Base-by-base conservation (phyloP, 768 basidiomycete species). In the Xerocomellus chrysenteron region DNA sequence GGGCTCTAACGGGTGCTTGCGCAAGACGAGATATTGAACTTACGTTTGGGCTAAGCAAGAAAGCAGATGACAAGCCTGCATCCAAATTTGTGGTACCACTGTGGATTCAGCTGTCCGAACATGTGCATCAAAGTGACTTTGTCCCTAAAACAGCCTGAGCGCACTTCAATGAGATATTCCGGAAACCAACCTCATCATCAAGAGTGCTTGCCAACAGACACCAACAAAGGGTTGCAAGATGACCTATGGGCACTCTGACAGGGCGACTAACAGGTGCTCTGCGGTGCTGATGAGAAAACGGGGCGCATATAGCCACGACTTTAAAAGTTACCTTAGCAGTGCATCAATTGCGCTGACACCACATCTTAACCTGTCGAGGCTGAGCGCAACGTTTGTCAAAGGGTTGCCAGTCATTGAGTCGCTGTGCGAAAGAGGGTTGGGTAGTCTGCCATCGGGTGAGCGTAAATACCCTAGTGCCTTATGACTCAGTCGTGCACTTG, bases 181-280 rank as follows among this genome's bases (percentile, higher is more conserved):
- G 39, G 33, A 55, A 51, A 54, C 56, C 50, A 57, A 80, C 81
- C 65, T 75, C 72, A 19, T 81, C 82, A 11, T 85, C 80, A 17
- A 50, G 62, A 11, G 78, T 76, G 41, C 72, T 82, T 68, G 66
- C 72, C 65, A 85, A 63, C 17, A 92, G 73, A 10, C 80, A 76
- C 26, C 74, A 65, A 26, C 78, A 75, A 33, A 92, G 79, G 43
- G 79, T 77, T 13, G 80, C 75, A 17, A 92, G 62, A 39, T 75
- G 66, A 5, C 89, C 91, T n/a, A 90, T 63, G 1, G 92, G 90
- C 10, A 93, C 65, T 58, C 80, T 77, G 0, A 93, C 83, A 17
- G 88, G 83, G 10, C 91, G 82, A 43, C 79, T 75, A 2, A 78
- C 76, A 3, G 78, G 69, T 13, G 84, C 74, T 45, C 88, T 91